Evolutionary conservation across 2,329 filamentous ascomycete species (phyloP).

Genomic region (Alternaria atra): DNA sequence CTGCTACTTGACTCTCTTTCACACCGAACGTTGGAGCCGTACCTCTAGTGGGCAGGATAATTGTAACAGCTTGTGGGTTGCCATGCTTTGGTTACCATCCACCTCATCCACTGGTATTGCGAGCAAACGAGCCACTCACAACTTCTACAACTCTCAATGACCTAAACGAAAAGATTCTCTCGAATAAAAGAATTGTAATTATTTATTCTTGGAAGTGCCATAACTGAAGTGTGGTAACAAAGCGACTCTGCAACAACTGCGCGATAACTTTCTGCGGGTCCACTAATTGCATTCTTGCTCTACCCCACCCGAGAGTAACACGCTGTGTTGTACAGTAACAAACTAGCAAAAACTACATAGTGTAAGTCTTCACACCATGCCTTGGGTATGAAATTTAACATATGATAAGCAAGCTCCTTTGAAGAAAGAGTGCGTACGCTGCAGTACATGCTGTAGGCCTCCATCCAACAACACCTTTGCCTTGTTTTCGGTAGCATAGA

Average conservation of each 20-base stretch:
- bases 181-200: too few species aligned
- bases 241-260: neutral
- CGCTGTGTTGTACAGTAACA: neutral
- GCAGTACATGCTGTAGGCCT: neutral
- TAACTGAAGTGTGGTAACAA: too few species aligned
- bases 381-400: neutral
- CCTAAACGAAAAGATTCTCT: too few species aligned
- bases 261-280: neutral
- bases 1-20: neutral
- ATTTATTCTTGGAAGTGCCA: too few species aligned
- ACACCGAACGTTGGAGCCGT: neutral
- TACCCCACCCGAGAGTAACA: neutral
- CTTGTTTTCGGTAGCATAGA: neutral
- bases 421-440: neutral
- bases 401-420: neutral
- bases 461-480: neutral
- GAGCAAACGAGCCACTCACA: neutral
- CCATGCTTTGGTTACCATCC: neutral
- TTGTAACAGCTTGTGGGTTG: neutral
- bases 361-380: neutral
- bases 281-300: neutral
- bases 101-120: neutral
- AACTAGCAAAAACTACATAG: neutral
- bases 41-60: neutral
- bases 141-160: neutral